Conservation (phyloP, 1,139 yeast species). For the Pichia sp. region DNA sequence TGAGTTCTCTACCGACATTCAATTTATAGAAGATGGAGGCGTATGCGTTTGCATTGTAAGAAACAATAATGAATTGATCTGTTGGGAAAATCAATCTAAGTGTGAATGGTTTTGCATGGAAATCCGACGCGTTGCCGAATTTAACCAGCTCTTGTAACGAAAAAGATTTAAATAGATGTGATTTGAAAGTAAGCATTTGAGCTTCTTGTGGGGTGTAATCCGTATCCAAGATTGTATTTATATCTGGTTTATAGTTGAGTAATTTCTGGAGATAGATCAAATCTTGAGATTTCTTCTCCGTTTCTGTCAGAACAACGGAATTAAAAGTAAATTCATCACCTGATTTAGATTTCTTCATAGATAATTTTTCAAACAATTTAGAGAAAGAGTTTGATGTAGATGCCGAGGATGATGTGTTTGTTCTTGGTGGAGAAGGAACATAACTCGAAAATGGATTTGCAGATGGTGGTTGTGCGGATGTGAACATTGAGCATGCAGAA, state of each 20-base stretch:
- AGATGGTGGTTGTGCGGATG: background rate
- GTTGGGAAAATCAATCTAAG: constrained; percentile 30
- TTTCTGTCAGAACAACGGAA: constrained; percentile 5
- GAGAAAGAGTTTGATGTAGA: constrained; percentile 8
- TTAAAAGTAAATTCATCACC: background rate
- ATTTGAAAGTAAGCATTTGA: constrained; percentile 11
- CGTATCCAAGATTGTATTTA: constrained; percentile 11
- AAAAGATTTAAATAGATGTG: constrained; percentile 18
- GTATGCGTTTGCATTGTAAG: constrained; percentile 28
- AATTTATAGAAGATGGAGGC: constrained; percentile 30
- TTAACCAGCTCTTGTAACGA: constrained; percentile 31
- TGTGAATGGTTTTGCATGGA: constrained; percentile 28
- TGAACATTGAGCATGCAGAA: background rate
- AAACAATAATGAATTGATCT: constrained; percentile 27
- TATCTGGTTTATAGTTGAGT: constrained; percentile 17
- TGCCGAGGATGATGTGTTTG: background rate
- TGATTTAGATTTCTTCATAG: constrained; percentile 1
- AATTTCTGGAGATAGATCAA: constrained; percentile 13
- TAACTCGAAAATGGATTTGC: background rate
- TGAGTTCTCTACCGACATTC: constrained; percentile 30
- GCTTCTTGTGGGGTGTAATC: constrained; percentile 17
- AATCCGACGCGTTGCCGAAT: constrained; percentile 33
- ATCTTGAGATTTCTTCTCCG: constrained; percentile 13
- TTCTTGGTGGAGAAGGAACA: background rate
- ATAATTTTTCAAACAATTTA: constrained; percentile 12